Base-by-base conservation (phyloP, 495 filamentous ascomycete genomes). In the Articulospora tetracladia region DNA sequence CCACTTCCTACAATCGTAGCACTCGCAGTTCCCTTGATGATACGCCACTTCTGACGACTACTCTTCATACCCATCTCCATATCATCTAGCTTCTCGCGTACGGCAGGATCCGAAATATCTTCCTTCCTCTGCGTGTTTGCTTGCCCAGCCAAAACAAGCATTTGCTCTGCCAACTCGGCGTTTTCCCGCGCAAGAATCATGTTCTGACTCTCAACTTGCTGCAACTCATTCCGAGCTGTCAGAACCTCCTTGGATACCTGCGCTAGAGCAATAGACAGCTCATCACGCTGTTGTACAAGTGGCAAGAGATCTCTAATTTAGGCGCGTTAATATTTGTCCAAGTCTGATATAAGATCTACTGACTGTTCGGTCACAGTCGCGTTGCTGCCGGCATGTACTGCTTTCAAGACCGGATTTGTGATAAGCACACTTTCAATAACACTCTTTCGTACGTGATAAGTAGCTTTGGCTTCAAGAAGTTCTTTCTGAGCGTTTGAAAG, bases 1-100 rank as follows among this genome's bases (percentile, higher is more conserved):
- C 92, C 92, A 70, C 92, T 96, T 7, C 87, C 90, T 23, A 87
- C 90, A 30, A 97, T 81, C 36, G 90, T 78, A 3, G 84, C 89
- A 56, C 86, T 87, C 13, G 86, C 79, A 25, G 90, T 80, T 39
- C 80, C 86, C 72, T 93, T 92, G 74, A 93, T 83, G 36, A 84
- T 81, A 53, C 84, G 84, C 86, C 88, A 90, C 64, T 76, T 74
- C 47, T 84, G 81, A 61, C 80, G 81, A 60, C 81, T 83, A 17
- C 72, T 72, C 62, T 77, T 80, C 39, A 86, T 68, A 25, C 86
- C 77, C 17, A 65, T 69, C 57, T 90, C 84, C 12, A 86, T 69
- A n/a, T 65, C 70, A 20, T 79, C 72, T 13, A 92, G 72, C 62
- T 85, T 74, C 19, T 70, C 71, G 27, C 76, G 68, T n/a, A 83